Evolutionary conservation across 2,329 filamentous ascomycete species (phyloP).

Genomic region (Arthrobotrys sinensis): DNA sequence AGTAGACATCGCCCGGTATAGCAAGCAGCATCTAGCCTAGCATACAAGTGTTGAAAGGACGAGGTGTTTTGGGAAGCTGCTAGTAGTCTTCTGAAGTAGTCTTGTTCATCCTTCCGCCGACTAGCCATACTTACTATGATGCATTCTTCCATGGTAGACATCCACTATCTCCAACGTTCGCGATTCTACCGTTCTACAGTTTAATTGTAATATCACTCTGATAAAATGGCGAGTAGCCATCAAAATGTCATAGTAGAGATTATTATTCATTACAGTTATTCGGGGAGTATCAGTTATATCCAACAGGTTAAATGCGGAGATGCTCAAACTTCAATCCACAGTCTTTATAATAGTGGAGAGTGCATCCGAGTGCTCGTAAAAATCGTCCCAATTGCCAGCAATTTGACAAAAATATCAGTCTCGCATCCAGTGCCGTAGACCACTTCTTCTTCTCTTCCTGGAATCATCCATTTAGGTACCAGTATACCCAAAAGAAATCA

Average conservation of each 20-base stretch:
- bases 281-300: slow-evolving; percentile 17
- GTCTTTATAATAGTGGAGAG: slow-evolving; percentile 29
- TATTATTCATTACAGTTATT: slow-evolving; percentile 22
- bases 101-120: too few relatives aligned
- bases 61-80: too few relatives aligned
- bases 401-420: not conserved
- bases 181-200: too few relatives aligned
- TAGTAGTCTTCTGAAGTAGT: too few relatives aligned
- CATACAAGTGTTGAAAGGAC: too few relatives aligned
- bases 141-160: too few relatives aligned
- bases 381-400: slow-evolving; percentile 18
- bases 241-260: not conserved
- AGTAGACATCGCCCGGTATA: too few relatives aligned
- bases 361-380: slow-evolving; percentile 9
- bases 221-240: too few relatives aligned
- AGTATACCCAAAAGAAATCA: not conserved
- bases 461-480: not conserved
- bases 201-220: too few relatives aligned
- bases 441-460: not conserved
- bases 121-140: too few relatives aligned
- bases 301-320: slow-evolving; percentile 39
- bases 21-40: too few relatives aligned
- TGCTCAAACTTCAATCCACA: slow-evolving; percentile 5
- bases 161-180: too few relatives aligned
- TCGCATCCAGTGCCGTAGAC: not conserved